These are phyloP conservation scores for Amanita pseudoporphyria DNA, from an alignment of 768 basidiomycete genomes.

Conservation along the genomic window DNA sequence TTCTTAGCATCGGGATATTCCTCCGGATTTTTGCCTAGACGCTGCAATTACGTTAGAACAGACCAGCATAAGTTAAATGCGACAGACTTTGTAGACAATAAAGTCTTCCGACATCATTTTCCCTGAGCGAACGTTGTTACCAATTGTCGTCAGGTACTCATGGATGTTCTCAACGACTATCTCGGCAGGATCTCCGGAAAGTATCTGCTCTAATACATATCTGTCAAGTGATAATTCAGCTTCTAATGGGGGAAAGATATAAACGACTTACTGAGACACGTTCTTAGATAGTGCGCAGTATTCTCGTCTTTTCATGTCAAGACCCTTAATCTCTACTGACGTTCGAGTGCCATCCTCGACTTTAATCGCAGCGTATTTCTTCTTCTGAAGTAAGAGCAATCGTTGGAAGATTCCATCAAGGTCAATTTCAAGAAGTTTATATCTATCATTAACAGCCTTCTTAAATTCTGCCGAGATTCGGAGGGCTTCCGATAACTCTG, in stretches of 20 bases:
- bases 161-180: conserved; percentile 85
- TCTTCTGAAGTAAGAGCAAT: conserved; percentile 90
- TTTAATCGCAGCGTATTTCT: conserved; percentile 98
- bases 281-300: conserved; percentile 88
- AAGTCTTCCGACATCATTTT: conserved; percentile 86
- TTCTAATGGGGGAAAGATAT: background rate
- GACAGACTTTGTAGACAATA: conserved; percentile 79
- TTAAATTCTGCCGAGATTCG: conserved; percentile 91
- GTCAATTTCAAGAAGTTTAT: conserved; percentile 94
- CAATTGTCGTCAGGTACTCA: conserved; percentile 72
- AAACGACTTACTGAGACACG: conserved; percentile 70
- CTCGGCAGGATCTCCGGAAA: conserved; percentile 89
- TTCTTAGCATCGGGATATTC: conserved; percentile 94
- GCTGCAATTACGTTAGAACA: conserved; percentile 34
- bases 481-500: conserved; percentile 79
- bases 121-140: conserved; percentile 71
- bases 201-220: conserved; percentile 81
- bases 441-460: conserved; percentile 92
- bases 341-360: conserved; percentile 76
- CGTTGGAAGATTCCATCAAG: conserved; percentile 92
- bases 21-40: conserved; percentile 92
- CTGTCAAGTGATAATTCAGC: conserved; percentile 27
- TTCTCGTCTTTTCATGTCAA: conserved; percentile 99
- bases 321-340: conserved; percentile 85
- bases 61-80: background rate